Base-by-base conservation (phyloP, 2,329 filamentous ascomycete genomes). In the Ploettnerulaceae sp. region DNA sequence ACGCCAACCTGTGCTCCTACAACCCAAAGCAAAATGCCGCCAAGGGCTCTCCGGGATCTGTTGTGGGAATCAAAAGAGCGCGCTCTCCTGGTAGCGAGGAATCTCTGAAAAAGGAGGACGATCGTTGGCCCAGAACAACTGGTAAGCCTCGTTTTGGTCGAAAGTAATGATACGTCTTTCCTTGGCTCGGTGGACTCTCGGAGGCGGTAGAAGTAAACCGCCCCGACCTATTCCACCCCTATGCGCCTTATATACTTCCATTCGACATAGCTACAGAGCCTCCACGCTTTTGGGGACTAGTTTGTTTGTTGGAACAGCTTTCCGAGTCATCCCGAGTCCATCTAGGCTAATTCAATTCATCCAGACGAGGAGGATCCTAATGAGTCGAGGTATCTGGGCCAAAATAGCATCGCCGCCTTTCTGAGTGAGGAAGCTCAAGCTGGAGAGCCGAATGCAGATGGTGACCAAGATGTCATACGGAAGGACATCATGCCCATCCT, bases 391-490 rank as follows among this genome's bases (percentile, higher is more conserved):
- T 84, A 82, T 62, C 71, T 84, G 25, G 80, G 80, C 21, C 77
- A 83, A 59, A 84, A 84, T 63, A 82, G 79, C 60, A 84, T 83
- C 45, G 79, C 80, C 6, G 80, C 78, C n/a, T 66, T 84, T 26
- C 67, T 84, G 29, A 72, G 78, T 48, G 79, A 83, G 58, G 79
- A 82, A 59, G 73, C 75, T 2, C 52, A 55, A 44, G 50, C 41
- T 52, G 72, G 75, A 45, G 71, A 73, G 48, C 71, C 70, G 46
- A 70, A 75, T 43, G 72, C 69, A 36, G 70, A 74, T 58, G 76
- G 77, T 52, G 66, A 58, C 7, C 59, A 61, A 41, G 62, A 62
- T 48, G 58, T 62, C 54, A 81, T 83, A 42, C 75, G 79, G 41
- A 73, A 75, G 56, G 79, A 83, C 63, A 82, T 83, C 72, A 72